Conservation (phyloP, 345 rosid species). For the Nephelium lappaceum region DNA sequence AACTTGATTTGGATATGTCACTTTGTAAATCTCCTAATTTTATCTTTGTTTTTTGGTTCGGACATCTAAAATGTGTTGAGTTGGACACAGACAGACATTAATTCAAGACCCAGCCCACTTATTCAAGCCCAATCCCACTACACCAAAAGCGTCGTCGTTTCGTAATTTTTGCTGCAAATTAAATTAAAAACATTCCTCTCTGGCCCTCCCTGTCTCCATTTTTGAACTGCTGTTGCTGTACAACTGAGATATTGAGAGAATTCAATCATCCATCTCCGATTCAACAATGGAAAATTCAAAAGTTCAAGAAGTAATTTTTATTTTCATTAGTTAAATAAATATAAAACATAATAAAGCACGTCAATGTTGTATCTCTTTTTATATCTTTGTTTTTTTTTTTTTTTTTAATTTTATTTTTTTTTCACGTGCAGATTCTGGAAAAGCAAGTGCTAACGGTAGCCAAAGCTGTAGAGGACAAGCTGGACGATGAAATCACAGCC, state of each 20-base stretch:
- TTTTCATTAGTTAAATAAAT: not conserved
- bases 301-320: conserved; percentile 44
- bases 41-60: not conserved
- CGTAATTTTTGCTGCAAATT: not conserved
- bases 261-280: not conserved
- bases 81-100: no score
- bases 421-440: conserved; percentile 63
- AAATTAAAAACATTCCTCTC: not conserved
- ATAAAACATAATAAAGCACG: not conserved
- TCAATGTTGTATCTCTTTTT: not conserved
- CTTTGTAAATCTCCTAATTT: no score
- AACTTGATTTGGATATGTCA: no score
- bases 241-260: not conserved
- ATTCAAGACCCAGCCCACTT: not conserved
- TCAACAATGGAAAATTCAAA: conserved; percentile 45
- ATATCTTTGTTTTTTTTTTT: not conserved
- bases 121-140: not conserved
- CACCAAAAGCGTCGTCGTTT: conserved; percentile 14
- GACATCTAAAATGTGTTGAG: no score
- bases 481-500: conserved; percentile 87
- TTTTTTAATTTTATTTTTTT: not conserved
- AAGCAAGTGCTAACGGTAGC: conserved; percentile 86
- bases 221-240: not conserved
- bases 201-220: not conserved
- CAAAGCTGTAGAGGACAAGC: conserved; percentile 86